Conservation (phyloP, 768 basidiomycete genomes). For the Roridomyces roridus region DNA sequence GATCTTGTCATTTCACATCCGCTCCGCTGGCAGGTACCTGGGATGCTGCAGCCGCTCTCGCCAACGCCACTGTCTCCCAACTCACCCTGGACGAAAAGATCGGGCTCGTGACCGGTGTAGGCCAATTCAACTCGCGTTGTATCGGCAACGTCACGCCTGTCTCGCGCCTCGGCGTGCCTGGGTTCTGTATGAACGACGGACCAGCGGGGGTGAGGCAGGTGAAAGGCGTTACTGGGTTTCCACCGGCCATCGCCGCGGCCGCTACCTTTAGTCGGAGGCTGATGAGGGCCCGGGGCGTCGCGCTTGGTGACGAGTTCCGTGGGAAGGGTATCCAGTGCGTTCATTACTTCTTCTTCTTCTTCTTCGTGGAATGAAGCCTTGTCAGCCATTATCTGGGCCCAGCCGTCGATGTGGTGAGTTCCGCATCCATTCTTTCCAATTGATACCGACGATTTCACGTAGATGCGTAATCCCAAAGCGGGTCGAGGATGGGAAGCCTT, state of each 20-base stretch:
- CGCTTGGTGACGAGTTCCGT: slow-evolving; percentile 70
- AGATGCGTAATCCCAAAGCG: slow-evolving; percentile 60
- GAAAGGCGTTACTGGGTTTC: slow-evolving; percentile 55
- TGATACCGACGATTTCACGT: neutral
- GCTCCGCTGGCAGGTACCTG: slow-evolving; percentile 16
- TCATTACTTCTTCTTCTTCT: neutral
- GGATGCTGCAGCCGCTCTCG: slow-evolving; percentile 20
- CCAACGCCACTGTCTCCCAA: slow-evolving; percentile 19
- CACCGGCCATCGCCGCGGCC: slow-evolving; percentile 61
- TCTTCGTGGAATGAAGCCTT: neutral
- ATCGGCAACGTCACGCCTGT: slow-evolving; percentile 20
- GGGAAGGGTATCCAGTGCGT: slow-evolving; percentile 62
- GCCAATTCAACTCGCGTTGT: slow-evolving; percentile 20
- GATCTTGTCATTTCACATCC: no score
- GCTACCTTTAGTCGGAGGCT: slow-evolving; percentile 62
- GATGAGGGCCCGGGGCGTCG: slow-evolving; percentile 64
- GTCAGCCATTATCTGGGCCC: slow-evolving; percentile 55
- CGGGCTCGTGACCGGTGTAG: slow-evolving; percentile 19
- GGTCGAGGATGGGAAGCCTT: slow-evolving; percentile 57
- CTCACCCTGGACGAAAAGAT: slow-evolving; percentile 23
- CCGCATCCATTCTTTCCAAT: neutral
- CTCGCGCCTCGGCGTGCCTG: slow-evolving; percentile 13
- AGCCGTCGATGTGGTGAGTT: slow-evolving; percentile 57
- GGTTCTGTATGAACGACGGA: slow-evolving; percentile 12
- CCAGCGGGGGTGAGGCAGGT: slow-evolving; percentile 35